Base-by-base conservation (phyloP, 352 stramenopile species). In the Aphanomyces invadans region DNA sequence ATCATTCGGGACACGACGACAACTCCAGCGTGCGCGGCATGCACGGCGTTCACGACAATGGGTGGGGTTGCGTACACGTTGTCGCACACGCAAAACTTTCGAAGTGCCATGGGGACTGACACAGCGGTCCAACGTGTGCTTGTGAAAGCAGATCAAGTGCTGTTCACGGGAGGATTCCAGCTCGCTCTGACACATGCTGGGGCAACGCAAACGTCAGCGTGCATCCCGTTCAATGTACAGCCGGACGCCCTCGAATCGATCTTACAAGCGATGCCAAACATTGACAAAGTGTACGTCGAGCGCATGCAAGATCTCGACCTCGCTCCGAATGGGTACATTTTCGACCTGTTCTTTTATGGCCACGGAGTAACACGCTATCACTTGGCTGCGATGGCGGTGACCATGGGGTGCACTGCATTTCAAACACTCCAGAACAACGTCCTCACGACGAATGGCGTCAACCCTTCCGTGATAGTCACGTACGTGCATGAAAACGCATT, bases 231-330 rank as follows among this genome's bases (percentile, higher is more conserved):
- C 31, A 76, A 93, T 28, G 79, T 79, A 0, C 74, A 74, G 0
- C 80, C 80, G 5, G 69, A 74, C 9, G 76, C 69, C 0, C 78
- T 93, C 72, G 77, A 89, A 26, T 73, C 64, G 12, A 82, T 79
- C 15, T 66, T 93, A 0, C 57, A 74, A 32, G 39, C 56, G 0
- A 80, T 93, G 79, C 44, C 53, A 33, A 93, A 93, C 57, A 83
- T 93, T 28, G 85, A 93, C 70, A 76, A 77, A 11, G 83, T 90
- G 12, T 88, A 77, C 44, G 85, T 93, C n/a, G 87, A 79, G 4
- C 76, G 76, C 19, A 67, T 61, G 0, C 11, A 71, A 3, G 73
- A 90, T 28, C 3, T 73, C 0, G 53, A 61, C 1, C 62, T 68
- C 0, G 76, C 76, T 10, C 56, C 59, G 1, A 90, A 86, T 36